Conservation (phyloP, 169 alveolate genomes). For the Nephromyces sp. region DNA sequence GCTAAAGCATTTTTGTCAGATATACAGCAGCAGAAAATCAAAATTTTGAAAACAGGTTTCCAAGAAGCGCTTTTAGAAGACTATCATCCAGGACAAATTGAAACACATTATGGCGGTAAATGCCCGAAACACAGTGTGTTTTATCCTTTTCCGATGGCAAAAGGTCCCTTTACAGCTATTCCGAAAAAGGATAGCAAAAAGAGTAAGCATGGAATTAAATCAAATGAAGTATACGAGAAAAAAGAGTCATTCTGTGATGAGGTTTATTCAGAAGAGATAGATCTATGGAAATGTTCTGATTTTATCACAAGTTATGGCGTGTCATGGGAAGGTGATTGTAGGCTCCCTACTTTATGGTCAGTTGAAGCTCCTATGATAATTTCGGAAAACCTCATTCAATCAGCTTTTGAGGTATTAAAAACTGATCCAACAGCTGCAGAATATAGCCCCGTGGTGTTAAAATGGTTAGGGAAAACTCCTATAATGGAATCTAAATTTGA, state of each 20-base stretch:
- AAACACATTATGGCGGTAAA: slow-evolving; percentile 1
- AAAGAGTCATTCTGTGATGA: not conserved
- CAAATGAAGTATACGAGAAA: not conserved
- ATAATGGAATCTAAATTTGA: no score
- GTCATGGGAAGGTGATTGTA: slow-evolving; percentile 13
- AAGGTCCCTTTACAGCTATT: not conserved
- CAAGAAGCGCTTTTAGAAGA: not conserved
- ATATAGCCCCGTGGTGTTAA: no score
- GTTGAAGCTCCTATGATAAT: not conserved
- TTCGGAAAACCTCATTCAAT: not conserved
- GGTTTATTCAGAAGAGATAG: not conserved
- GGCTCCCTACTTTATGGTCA: slow-evolving; percentile 16
- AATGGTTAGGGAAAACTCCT: no score
- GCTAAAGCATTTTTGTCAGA: slow-evolving; percentile 46
- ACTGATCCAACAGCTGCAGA: not conserved
- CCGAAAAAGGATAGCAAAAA: not conserved
- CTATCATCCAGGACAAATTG: slow-evolving; percentile 9
- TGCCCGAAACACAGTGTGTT: not conserved
- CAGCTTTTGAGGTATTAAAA: not conserved
- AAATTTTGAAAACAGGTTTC: slow-evolving; percentile 15
- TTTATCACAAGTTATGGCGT: slow-evolving; percentile 3
- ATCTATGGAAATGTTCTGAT: not conserved
- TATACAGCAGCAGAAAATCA: slow-evolving; percentile 41
- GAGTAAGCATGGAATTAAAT: not conserved
- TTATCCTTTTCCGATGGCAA: slow-evolving; percentile 22